Percentiles rank a stretch among this genome's conserved stretches.
These are phyloP conservation scores for Butyriboletus loyo DNA, from an alignment of 768 basidiomycete species.

Conservation along the genomic window DNA sequence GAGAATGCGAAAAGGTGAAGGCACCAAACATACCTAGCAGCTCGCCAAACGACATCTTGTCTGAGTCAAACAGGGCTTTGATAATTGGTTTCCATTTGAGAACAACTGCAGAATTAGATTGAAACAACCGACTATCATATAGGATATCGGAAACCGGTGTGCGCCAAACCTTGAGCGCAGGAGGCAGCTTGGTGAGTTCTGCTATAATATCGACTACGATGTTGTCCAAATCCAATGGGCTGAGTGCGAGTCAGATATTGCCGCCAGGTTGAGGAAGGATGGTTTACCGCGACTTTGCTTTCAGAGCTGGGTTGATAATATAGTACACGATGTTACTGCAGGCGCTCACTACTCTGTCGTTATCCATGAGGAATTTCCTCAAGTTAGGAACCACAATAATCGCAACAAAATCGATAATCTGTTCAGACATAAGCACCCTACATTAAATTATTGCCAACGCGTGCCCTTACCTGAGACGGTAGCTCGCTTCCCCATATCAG, in stretches of 20 bases:
- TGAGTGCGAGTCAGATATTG: conserved; percentile 26
- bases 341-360: conserved; percentile 74
- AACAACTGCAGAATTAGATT: conserved; percentile 55
- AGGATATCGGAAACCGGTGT: conserved; percentile 75
- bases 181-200: conserved; percentile 77
- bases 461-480: conserved; percentile 24
- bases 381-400: conserved; percentile 67
- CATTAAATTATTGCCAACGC: conserved; percentile 16
- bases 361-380: conserved; percentile 76
- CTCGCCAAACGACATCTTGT: conserved; percentile 84
- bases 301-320: conserved; percentile 76
- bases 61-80: conserved; percentile 76
- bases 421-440: conserved; percentile 6
- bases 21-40: conserved; percentile 59
- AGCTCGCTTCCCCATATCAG: conserved; percentile 27
- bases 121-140: conserved; percentile 86
- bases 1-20: conserved; percentile 27
- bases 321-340: conserved; percentile 86
- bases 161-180: conserved; percentile 83
- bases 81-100: conserved; percentile 75
- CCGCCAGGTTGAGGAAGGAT: background rate
- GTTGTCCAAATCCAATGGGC: conserved; percentile 76
- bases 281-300: conserved; percentile 66
- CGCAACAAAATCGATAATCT: conserved; percentile 76
- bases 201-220: conserved; percentile 63